Evolutionary conservation across 805 yeast genomes (phyloP).

Genomic region (Cyberlindnera euphorbiae): DNA sequence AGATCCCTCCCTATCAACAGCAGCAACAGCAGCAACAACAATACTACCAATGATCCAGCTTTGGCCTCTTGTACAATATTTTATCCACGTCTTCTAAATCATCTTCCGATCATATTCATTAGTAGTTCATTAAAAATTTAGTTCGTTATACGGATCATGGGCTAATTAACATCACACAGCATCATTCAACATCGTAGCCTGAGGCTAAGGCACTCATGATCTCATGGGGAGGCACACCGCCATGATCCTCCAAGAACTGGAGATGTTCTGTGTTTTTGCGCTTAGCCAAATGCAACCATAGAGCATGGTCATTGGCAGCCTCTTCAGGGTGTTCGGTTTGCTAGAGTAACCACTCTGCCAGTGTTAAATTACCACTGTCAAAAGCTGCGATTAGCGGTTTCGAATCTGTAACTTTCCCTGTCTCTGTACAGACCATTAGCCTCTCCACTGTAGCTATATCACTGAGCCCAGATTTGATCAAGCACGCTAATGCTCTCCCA

Average conservation of each 20-base stretch:
- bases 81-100: no score
- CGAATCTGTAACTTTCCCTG: conserved; percentile 2
- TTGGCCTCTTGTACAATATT: not conserved
- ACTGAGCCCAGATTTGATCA: conserved; percentile 4
- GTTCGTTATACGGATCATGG: no score
- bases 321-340: conserved; percentile 6
- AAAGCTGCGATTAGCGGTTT: conserved; percentile 19
- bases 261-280: conserved; percentile 7
- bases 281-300: conserved; percentile 18
- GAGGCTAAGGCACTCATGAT: conserved; percentile 7
- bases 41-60: conserved; percentile 11
- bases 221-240: conserved; percentile 22
- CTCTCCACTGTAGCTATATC: not conserved
- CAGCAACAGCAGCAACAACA: conserved; percentile 12
- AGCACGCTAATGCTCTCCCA: conserved; percentile 5
- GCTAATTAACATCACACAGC: no score
- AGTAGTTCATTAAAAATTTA: no score
- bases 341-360: conserved; percentile 18
- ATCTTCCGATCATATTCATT: no score
- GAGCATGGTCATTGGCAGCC: conserved; percentile 14
- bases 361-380: conserved; percentile 3
- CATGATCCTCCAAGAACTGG: conserved; percentile 16
- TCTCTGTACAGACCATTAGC: conserved; percentile 11
- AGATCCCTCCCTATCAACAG: no score
- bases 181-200: no score